Conservation (phyloP, 2,329 filamentous ascomycete genomes). For the Teratosphaeria gauchensis region DNA sequence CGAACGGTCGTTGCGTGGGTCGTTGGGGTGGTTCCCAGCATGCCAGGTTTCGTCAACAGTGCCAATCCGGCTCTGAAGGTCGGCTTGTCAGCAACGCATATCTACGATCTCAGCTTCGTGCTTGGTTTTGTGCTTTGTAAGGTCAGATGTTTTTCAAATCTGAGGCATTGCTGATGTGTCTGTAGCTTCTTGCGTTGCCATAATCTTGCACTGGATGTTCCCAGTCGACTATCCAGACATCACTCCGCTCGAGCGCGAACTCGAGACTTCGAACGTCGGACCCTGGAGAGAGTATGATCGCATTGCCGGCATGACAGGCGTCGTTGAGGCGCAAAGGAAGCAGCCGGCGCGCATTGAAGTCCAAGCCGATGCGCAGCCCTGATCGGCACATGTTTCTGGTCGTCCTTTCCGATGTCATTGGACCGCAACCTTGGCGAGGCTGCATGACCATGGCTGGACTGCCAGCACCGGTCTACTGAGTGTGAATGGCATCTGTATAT, state of each 20-base stretch:
- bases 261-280: neutral
- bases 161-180: neutral
- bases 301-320: neutral
- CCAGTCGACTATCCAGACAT: neutral
- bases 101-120: neutral
- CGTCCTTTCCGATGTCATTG: neutral
- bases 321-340: neutral
- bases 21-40: conserved; percentile 1
- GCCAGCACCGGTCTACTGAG: too few relatives aligned
- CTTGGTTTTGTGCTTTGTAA: neutral
- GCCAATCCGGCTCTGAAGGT: conserved; percentile 3
- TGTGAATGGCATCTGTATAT: too few relatives aligned
- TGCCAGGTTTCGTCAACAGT: conserved; percentile 4
- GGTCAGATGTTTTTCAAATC: neutral
- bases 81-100: neutral
- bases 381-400: neutral
- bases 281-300: neutral
- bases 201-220: neutral
- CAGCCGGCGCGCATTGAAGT: neutral
- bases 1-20: conserved; percentile 3
- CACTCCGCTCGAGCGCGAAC: neutral
- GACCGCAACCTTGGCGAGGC: too few relatives aligned
- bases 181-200: neutral
- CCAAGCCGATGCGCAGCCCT: neutral
- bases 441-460: too few relatives aligned